Base-by-base conservation (phyloP, 805 yeast genomes). In the Saturnispora saitoi region DNA sequence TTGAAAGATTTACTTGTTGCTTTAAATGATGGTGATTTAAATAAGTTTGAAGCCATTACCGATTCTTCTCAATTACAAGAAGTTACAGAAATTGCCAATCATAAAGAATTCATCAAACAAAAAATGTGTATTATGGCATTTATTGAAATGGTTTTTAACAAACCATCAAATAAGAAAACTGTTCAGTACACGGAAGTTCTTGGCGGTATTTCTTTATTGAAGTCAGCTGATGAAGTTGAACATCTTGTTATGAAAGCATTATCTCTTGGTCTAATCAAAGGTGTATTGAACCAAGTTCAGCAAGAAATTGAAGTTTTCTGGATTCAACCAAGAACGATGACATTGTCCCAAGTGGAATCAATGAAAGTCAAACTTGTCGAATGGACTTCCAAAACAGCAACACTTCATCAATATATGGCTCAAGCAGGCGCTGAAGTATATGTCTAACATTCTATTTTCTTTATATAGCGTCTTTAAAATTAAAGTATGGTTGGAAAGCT, bases 311-410 rank as follows among this genome's bases (percentile, higher is more conserved):
- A 83, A 31, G 81, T 93, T 43, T 80, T 85, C 26, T 93, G 99
- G 99, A 83, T 91, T 53, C 98, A 93, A 72, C 98, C 99, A 51
- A 77, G 98, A 60, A 86, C 89, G 48, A 83, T 93, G 75, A 87
- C 87, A 60, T 73, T 72, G 54, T 78, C 77, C 40, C 99, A 93
- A 71, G 84, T 91, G 50, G 76, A 73, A 49, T 73, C 74, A 40
- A 87, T 93, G 85, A 80, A 80, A 55, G 72, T 74, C 46, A 84
- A 86, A 58, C 75, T 93, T 61, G 72, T 72, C 26, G 73, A 72
- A 45, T 93, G 99, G 99, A 83, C 85, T 57, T 64, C 66, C 48
- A 81, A 81, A 57, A 97, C 91, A 24, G 73, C 74, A 34, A 71
- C 72, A 31, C 73, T 93, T 56, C 84, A 79, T 44, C 63, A 66